Base-by-base conservation (phyloP, 768 basidiomycete genomes). In the Mycena metata region DNA sequence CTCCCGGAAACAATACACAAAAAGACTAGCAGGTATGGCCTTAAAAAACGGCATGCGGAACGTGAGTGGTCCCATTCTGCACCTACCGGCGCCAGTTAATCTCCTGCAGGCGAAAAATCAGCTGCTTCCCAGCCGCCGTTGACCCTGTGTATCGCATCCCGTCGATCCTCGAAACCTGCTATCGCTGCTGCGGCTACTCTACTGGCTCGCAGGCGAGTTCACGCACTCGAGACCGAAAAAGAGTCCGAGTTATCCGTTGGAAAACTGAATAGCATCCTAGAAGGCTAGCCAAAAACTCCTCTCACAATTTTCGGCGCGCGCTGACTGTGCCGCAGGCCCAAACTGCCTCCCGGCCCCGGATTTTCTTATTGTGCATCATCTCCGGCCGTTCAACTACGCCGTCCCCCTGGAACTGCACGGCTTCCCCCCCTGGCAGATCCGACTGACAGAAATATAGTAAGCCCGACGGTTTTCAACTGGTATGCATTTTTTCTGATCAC, bases 381-480 rank as follows among this genome's bases (percentile, higher is more conserved):
- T 91, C 23, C 80, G 80, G 36, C 79, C 82, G 3, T 75, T 79
- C 15, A 78, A 73, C 54, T 77, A 76, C 42, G 76, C 74, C 43
- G 73, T 80, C 24, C 88, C 91, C 1, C 77, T 90, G 57, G 92
- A 94, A 76, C 80, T 94, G 23, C 80, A 91, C 71, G 91, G 90
- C 6, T 94, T 91, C 73, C 94, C 94, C 19, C 94, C 94, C 17
- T 95, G 94, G 93, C 94, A 95, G 72, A 87, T 90, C n/a, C 83
- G 90, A 62, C 79, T 95, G 46, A 92, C 92, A 50, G 94, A 95
- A 77, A 89, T 95, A 67, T 85, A 89, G 94, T 94, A 75, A 79
- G 91, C 79, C n/a, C 51, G 24, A 39, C 54, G 42, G 43, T 12
- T 61, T 61, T 15, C n/a, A 47, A 19, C 41, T 45, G 15, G 39